Evolutionary conservation across 768 basidiomycete genomes (phyloP).

Genomic region (Lactarius indigo): DNA sequence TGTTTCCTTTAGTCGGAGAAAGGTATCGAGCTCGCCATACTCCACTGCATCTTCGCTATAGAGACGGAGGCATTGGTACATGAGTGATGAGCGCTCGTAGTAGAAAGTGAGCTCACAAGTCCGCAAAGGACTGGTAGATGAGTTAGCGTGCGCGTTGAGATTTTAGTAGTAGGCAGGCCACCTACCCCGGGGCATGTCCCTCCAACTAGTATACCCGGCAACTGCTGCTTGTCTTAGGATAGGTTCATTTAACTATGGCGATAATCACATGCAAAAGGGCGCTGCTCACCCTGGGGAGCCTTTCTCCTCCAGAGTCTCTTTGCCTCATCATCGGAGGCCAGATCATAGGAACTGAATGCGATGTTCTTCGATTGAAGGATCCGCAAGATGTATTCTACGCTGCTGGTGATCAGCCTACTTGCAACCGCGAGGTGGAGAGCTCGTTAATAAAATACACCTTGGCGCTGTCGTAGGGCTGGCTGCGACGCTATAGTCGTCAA

Average conservation of each 20-base stretch:
- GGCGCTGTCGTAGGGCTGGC: conserved; percentile 69
- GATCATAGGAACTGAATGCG: conserved; percentile 74
- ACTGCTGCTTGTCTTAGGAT: conserved; percentile 68
- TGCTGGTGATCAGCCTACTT: neutral
- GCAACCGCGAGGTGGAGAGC: neutral
- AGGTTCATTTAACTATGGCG: conserved; percentile 15
- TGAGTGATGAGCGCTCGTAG: conserved; percentile 10
- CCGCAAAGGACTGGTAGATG: conserved; percentile 55
- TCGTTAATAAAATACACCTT: conserved; percentile 43
- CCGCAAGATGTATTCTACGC: conserved; percentile 72
- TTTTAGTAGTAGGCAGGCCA: conserved; percentile 18
- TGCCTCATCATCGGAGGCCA: conserved; percentile 80
- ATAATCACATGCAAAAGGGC: neutral
- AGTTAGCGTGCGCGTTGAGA: conserved; percentile 12
- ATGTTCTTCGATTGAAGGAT: conserved; percentile 86
- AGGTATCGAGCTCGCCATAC: conserved; percentile 63
- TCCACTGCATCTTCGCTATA: conserved; percentile 83
- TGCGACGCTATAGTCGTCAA: conserved; percentile 88
- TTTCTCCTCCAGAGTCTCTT: conserved; percentile 80
- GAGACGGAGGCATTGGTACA: neutral
- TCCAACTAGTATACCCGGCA: conserved; percentile 81
- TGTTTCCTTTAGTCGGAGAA: conserved; percentile 68
- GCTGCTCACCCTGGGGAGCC: conserved; percentile 56
- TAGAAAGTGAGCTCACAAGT: conserved; percentile 54
- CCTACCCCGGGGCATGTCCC: conserved; percentile 69